Percentiles rank a stretch among this genome's conserved stretches.
Conservation (phyloP, 768 basidiomycete species). For the Coprinopsis strossmayeri region DNA sequence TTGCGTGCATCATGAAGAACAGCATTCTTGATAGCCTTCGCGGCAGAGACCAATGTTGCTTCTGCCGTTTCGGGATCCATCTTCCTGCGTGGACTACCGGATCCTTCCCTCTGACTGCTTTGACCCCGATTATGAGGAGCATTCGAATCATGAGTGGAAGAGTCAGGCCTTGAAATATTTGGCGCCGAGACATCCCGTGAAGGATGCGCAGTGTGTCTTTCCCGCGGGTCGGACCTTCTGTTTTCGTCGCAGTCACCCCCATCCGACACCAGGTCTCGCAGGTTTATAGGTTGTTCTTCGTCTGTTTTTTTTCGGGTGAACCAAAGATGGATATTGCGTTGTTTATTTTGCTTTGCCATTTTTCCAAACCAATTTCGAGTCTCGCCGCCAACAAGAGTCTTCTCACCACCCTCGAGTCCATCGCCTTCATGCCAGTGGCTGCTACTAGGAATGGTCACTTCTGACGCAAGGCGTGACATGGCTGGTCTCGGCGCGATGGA, state of each 20-base stretch:
- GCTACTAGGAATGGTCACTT: constrained; percentile 16
- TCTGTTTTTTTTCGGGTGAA: background rate
- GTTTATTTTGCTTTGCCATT: constrained; percentile 14
- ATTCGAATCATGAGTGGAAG: no score
- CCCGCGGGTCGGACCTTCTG: background rate
- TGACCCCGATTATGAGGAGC: no score
- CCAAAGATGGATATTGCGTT: constrained; percentile 2
- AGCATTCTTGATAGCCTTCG: constrained; percentile 60
- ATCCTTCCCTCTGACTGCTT: no score
- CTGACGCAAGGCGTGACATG: constrained; percentile 19
- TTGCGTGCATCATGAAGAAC: constrained; percentile 74
- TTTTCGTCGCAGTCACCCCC: background rate
- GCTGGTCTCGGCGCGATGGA: constrained; percentile 11
- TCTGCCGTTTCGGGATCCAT: background rate
- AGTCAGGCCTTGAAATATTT: background rate
- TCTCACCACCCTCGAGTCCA: constrained; percentile 13
- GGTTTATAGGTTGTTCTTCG: background rate
- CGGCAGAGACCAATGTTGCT: constrained; percentile 39
- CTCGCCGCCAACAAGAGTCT: constrained; percentile 12
- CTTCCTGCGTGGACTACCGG: background rate
- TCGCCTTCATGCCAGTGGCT: constrained; percentile 15
- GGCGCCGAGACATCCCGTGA: background rate
- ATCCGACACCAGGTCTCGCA: constrained; percentile 16
- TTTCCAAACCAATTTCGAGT: constrained; percentile 7
- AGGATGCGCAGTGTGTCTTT: background rate